Conservation (phyloP, 805 yeast species). For the Zygosaccharomyces pseudorouxii region DNA sequence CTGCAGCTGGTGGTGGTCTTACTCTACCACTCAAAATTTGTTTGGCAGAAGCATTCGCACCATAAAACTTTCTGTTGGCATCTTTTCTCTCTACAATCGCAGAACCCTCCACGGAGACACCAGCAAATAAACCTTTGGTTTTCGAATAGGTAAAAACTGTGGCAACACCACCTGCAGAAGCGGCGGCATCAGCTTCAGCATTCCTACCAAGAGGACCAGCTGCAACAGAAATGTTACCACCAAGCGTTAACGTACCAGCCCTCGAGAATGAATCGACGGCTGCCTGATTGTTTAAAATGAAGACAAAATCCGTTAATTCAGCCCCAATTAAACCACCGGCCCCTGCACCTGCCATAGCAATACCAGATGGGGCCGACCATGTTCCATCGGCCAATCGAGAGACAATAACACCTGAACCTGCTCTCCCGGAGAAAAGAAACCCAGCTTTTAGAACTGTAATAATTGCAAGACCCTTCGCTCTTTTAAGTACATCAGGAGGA, state of each 20-base stretch:
- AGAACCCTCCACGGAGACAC: constrained; percentile 95
- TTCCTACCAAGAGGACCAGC: constrained; percentile 97
- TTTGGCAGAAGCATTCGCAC: constrained; percentile 83
- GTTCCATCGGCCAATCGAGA: constrained; percentile 91
- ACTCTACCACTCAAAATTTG: constrained; percentile 78
- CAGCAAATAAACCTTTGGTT: constrained; percentile 95
- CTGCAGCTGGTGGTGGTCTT: constrained; percentile 91
- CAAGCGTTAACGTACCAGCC: constrained; percentile 88
- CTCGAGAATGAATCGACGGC: constrained; percentile 95
- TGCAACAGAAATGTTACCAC: constrained; percentile 92
- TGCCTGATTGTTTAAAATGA: constrained; percentile 76
- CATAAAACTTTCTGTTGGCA: constrained; percentile 93
- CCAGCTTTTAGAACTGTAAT: constrained; percentile 97
- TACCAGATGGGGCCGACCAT: constrained; percentile 98
- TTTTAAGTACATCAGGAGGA: constrained; percentile 80
- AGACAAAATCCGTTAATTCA: constrained; percentile 92
- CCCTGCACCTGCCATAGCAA: constrained; percentile 96
- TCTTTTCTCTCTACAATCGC: constrained; percentile 96
- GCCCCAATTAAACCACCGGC: constrained; percentile 98
- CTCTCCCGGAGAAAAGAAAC: constrained; percentile 91
- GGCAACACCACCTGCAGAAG: constrained; percentile 79
- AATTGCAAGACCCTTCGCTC: constrained; percentile 89
- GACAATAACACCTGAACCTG: constrained; percentile 94
- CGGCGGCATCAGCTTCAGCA: constrained; percentile 96
- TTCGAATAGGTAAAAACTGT: constrained; percentile 92